Base-by-base conservation (phyloP, 805 yeast species). In the Kurtzmaniella fragi region DNA sequence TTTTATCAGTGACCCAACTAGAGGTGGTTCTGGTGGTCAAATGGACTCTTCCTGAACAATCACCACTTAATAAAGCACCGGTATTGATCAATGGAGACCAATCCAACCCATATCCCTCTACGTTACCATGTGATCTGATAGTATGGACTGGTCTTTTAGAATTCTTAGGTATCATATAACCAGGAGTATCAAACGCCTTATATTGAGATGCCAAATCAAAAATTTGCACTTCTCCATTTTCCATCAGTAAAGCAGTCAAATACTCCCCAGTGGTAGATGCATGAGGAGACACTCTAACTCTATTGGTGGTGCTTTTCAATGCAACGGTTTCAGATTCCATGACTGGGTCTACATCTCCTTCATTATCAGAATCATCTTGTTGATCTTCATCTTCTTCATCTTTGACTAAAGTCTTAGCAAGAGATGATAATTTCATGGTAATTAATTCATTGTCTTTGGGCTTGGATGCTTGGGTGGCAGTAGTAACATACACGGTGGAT, bases 81-180 rank as follows among this genome's bases (percentile, higher is more conserved):
- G 87, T 77, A 47, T 73, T 74, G 43, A 80, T 76, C 46, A 84
- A 66, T 32, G 97, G 96, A 1, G 95, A 86, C 99, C 99, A 93
- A 62, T 91, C 99, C 33, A 93, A 61, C 12, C 96, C 99, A 55
- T 88, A 93, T 28, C 99, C 98, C 67, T 93, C 99, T n/a, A 86
- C 95, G 48, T 83, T 82, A 17, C 97, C 97, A 59, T 93, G 99
- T 46, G 67, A 73, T 54, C 77, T 77, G 43, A 93, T 71, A 5
- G 95, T 88, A 64, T 89, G 90, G 9, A 80, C 56, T 14, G 98
- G 96, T 59, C 81, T 77, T 57, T 84, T 87, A 46, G 81, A 75
- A 13, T 74, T 64, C 57, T 89, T 90, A 37, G 95, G 84, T 46
- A 91, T 78, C 50, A 75, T 71, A 52, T 73, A 82, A 5, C 98